Evolutionary conservation across 2,329 filamentous ascomycete species (phyloP), one percentile per base, ranked within the genome.

Genomic region (Neopestalotiopsis sp.): DNA sequence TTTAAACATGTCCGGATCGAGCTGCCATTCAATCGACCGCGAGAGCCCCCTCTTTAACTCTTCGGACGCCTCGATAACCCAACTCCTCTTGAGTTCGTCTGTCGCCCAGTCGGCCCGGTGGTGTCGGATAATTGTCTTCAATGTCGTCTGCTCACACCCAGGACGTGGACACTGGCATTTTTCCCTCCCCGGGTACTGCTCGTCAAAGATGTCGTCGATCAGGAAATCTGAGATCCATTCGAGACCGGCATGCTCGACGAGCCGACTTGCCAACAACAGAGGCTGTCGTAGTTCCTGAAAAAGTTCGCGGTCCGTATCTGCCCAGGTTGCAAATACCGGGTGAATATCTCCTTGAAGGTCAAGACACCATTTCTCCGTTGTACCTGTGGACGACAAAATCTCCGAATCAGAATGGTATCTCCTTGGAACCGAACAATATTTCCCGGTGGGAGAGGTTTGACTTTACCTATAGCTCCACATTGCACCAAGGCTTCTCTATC

Each of bases 191-290:
- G 76, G 74, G 64, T 80, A 80, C 1, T 68, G 32, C 9, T 70
- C 69, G 12, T 69, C 68, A 61, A 79, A 80, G 65, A 80, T 72
- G 65, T 79, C 76, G 67, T 77, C 74, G 32, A 76, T 72, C 28
- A 76, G 69, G 68, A 80, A 79, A 58, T 80, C 78, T 1, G 78
- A 80, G 0, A 77, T 67, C 78, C 78, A 80, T 4, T 73, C 75
- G 4, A 79, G 70, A 2, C 78, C 78, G 10, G 71, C 70, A 1
- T 71, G 67, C 17, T 76, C 74, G 24, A 80, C 71, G 24, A 79
- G 72, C 24, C 73, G 75, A 68, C 74, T 76, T 45, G 78, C 77
- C 4, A 79, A 75, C 4, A 78, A 71, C 2, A 79, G 72, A 2
- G 78, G 76, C 58, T 79, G 77, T 20, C 74, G 57, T 5, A 79